phyloP scores from a whole-genome alignment of 768 basidiomycete genomes.

The Amanita polypyramis region DNA sequence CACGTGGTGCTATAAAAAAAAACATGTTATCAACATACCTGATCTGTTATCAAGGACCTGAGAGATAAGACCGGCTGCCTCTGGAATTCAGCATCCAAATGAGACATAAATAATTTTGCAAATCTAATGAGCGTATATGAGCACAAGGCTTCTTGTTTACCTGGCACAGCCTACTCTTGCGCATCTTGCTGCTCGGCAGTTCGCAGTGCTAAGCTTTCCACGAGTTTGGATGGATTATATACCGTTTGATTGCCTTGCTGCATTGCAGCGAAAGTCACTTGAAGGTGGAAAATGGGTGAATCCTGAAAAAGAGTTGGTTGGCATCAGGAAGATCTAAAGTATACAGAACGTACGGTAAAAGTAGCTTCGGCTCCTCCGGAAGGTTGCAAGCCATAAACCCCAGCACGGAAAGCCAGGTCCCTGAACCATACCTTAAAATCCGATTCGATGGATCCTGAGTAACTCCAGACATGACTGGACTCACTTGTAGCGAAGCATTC shows the following conservation, averaged over 20 bases:
- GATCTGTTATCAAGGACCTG: conserved; percentile 60
- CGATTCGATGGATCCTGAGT: conserved; percentile 1
- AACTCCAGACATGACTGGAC: conserved; percentile 7
- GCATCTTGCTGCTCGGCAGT: conserved; percentile 93
- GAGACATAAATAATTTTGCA: conserved; percentile 88
- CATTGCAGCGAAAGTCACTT: conserved; percentile 77
- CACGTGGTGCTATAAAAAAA: background rate
- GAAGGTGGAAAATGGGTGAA: conserved; percentile 70
- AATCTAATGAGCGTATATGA: conserved; percentile 40
- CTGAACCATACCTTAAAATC: conserved; percentile 79
- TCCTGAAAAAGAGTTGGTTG: conserved; percentile 31
- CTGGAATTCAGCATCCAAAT: conserved; percentile 79
- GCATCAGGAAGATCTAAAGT: background rate
- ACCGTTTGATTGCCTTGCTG: conserved; percentile 60
- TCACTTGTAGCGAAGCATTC: conserved; percentile 86
- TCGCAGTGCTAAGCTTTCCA: conserved; percentile 74
- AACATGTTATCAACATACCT: conserved; percentile 31
- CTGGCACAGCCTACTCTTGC: conserved; percentile 58
- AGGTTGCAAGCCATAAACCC: conserved; percentile 71
- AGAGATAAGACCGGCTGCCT: conserved; percentile 61
- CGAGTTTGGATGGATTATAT: conserved; percentile 78
- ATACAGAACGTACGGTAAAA: conserved; percentile 22
- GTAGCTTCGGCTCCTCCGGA: conserved; percentile 35
- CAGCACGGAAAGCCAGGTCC: conserved; percentile 69
- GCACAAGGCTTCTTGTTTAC: background rate